Evolutionary conservation across 441 rosid species (phyloP).

Genomic region (Omphalea diandra): DNA sequence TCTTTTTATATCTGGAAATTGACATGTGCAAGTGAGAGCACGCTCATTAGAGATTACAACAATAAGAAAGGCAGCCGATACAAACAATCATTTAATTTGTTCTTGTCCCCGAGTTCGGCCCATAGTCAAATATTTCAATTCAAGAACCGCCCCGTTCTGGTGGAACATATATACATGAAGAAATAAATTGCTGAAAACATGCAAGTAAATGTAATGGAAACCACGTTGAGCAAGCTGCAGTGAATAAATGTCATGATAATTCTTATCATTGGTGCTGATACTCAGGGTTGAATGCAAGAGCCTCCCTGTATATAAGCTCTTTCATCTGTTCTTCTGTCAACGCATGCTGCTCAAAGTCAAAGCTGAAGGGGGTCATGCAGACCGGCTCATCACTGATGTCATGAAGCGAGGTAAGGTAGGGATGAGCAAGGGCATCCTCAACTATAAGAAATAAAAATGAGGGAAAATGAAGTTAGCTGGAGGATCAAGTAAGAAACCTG

Average conservation of each 20-base stretch:
- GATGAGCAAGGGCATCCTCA: conserved; percentile 80
- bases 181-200: conserved; percentile 26
- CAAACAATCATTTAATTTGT: conserved; percentile 32
- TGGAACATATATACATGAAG: conserved; percentile 44
- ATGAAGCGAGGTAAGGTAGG: conserved; percentile 60
- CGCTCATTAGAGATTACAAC: neutral
- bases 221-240: conserved; percentile 32
- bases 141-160: conserved; percentile 38
- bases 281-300: conserved; percentile 75
- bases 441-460: conserved; percentile 36
- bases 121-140: conserved; percentile 27
- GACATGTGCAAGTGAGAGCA: too few relatives aligned
- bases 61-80: conserved; percentile 19
- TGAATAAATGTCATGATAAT: too few relatives aligned
- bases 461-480: too few relatives aligned
- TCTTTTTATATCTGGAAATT: too few relatives aligned
- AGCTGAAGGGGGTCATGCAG: conserved; percentile 61
- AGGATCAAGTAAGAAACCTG: neutral
- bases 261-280: conserved; percentile 39
- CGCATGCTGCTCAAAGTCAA: conserved; percentile 66
- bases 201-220: conserved; percentile 22
- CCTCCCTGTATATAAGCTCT: conserved; percentile 78
- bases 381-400: conserved; percentile 71
- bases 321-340: conserved; percentile 67
- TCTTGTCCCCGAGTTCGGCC: conserved; percentile 27